These are phyloP conservation scores for Henckelia pumila DNA, from an alignment of 257 asterid species.

Conservation along the genomic window DNA sequence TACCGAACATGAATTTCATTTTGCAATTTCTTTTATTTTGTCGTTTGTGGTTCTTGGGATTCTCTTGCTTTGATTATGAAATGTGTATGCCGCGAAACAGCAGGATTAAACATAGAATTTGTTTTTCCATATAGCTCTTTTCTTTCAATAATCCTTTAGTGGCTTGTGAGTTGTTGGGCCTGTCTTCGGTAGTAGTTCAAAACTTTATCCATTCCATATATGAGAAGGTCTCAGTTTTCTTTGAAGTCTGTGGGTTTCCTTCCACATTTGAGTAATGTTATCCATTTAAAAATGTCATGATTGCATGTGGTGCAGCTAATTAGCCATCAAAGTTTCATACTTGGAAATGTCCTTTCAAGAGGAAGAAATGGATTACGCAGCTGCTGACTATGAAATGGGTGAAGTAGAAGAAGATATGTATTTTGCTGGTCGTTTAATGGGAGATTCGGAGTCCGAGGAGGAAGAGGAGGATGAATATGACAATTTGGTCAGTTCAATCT, in stretches of 20 bases:
- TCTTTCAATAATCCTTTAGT: not conserved
- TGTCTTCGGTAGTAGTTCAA: not conserved
- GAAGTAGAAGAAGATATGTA: slow-evolving; percentile 53
- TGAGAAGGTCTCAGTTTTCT: not conserved
- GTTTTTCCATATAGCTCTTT: no score
- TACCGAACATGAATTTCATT: not conserved
- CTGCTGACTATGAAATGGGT: slow-evolving; percentile 47
- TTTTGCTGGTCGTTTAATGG: slow-evolving; percentile 46
- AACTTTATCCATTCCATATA: not conserved
- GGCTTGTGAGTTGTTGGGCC: not conserved
- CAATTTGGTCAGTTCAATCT: slow-evolving; percentile 42
- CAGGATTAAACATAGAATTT: not conserved
- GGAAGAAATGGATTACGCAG: slow-evolving; percentile 49
- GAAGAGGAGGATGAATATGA: slow-evolving; percentile 50
- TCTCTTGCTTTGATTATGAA: not conserved
- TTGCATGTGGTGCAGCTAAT: not conserved
- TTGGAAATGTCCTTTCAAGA: slow-evolving; percentile 35
- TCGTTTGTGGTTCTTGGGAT: not conserved
- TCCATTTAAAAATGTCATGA: not conserved
- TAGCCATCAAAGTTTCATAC: not conserved
- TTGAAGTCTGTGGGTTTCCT: no score
- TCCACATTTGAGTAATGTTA: not conserved
- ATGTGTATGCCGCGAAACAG: not conserved
- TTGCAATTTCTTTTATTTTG: no score
- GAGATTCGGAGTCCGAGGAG: slow-evolving; percentile 54